Evolutionary conservation across 768 basidiomycete genomes (phyloP), one percentile per base, ranked within the genome.

Genomic region (Cystobasidium tubakii): DNA sequence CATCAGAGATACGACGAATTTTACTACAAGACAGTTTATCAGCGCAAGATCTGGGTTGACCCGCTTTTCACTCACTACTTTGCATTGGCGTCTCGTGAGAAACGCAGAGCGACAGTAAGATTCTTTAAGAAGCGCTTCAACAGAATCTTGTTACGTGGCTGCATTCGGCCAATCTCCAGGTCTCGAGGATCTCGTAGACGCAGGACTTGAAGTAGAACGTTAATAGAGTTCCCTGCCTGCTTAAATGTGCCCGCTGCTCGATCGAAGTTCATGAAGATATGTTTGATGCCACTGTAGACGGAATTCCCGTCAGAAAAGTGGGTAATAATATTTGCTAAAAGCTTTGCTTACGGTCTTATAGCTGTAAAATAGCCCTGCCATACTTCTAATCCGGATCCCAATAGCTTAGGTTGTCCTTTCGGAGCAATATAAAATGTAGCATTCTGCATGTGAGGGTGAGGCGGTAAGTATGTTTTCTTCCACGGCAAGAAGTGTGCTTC

Each of bases 231-330:
- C 2, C 66, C 66, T 1, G 44, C 10, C 31, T 46, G 39, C 66
- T 67, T 67, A 43, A 67, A 67, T 17, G 66, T 27, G 12, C 66
- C 66, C 2, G 50, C 66, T 7, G 43, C 66, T 12, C 66, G 13
- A 25, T 67, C 66, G 44, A 67, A 67, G 31, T 67, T 67, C 66
- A 67, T 67, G 17, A 50, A 29, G n/a, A 67, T 44, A 12, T 43
- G 29, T 15, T 42, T 36, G 7, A 65, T 65, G 23, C 63, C 63
- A 21, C 63, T 65, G 7, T 43, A 42, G 62, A 29, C 12, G 6
- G 62, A 64, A 64, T n/a, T 9, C 10, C 9, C 27, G 25, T 39
- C 13, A 36, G 31, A 4, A 64, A 10, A 12, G 34, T 31, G 29
- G n/a, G 31, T 10, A 39, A 4, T 31, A 23, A 36, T n/a, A 64